A percentile compares a stretch with the other conserved stretches of the same genome.
Conservation (phyloP, 805 yeast genomes). For the Teunomyces pallodes region DNA sequence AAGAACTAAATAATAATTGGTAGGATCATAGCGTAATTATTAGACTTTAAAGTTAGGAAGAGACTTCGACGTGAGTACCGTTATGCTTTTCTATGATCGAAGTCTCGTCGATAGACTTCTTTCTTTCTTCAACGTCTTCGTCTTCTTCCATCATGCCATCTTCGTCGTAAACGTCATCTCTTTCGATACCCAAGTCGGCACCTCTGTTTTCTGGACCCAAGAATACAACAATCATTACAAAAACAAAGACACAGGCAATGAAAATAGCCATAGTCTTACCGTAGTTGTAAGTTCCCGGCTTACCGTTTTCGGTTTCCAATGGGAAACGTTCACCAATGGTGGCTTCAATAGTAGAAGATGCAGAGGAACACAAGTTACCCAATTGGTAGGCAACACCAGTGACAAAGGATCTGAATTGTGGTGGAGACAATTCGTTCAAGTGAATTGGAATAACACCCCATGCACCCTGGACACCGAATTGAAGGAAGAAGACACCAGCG, state of each 20-base stretch:
- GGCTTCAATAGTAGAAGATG: conserved; percentile 67
- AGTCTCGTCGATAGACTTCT: background rate
- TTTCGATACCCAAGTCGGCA: conserved; percentile 14
- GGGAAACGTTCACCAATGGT: conserved; percentile 56
- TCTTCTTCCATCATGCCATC: conserved; percentile 3
- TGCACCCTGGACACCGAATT: conserved; percentile 65
- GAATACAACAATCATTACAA: conserved; percentile 46
- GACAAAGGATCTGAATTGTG: conserved; percentile 60
- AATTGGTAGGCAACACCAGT: conserved; percentile 65
- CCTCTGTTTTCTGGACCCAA: conserved; percentile 59
- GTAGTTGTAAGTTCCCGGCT: conserved; percentile 39
- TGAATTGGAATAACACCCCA: conserved; percentile 70
- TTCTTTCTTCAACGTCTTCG: conserved; percentile 4
- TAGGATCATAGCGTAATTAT: no score
- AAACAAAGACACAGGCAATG: conserved; percentile 60
- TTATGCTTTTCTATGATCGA: background rate
- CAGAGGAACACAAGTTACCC: conserved; percentile 66
- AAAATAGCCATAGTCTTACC: conserved; percentile 66
- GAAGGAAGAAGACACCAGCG: conserved; percentile 61
- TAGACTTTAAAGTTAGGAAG: background rate
- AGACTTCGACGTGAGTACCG: background rate
- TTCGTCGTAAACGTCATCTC: conserved; percentile 14
- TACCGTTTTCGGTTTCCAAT: conserved; percentile 11
- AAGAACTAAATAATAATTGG: background rate
- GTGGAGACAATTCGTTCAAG: conserved; percentile 59